Base-by-base conservation (phyloP, 2,329 filamentous ascomycete species). In the Claviceps digitariae region DNA sequence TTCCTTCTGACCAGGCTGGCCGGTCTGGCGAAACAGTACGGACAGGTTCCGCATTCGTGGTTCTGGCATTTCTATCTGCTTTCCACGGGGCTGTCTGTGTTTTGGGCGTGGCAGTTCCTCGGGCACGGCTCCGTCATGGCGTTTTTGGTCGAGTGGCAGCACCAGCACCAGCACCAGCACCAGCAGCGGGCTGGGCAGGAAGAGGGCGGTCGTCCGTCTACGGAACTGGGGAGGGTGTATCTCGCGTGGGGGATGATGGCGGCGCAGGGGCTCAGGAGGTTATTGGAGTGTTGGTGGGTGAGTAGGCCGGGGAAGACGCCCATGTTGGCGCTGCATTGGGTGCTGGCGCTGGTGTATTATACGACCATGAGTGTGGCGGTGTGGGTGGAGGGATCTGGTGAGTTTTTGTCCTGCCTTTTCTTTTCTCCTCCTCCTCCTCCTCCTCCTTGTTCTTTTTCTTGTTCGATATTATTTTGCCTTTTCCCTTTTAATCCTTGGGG, bases 251-350 rank as follows among this genome's bases (percentile, higher is more conserved):
- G 73, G 2, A 73, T 95, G 64, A 84, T 96, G 79, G 68, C 82
- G 23, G 66, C 87, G 8, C 93, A 97, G 67, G 87, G 84, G 43
- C 66, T 68, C 9, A 80, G 91, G 57, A 81, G 93, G 50, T 70
- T 95, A 41, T 86, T 83, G 59, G 93, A 97, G 70, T 86, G 82
- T 60, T 62, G 83, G 44, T 69, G 69, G 44, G 76, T 93, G 53
- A 72, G 77, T 50, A 85, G 79, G 63, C 76, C 82, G 4, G 67
- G 68, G 3, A 75, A 75, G 23, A 87, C 88, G 20, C 79, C 74
- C 53, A 98, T 98, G 91, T 90, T 84, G 81, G 69, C 90, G 57
- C 79, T 83, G 17, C 87, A 95, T 65, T 97, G 89, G 84, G 58
- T 84, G 17, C 66, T 96, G 43, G 93, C 90, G 0, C 67, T 93